phyloP scores from a whole-genome alignment of 1,284 basidiomycete genomes.

The Mycena citricolor region DNA sequence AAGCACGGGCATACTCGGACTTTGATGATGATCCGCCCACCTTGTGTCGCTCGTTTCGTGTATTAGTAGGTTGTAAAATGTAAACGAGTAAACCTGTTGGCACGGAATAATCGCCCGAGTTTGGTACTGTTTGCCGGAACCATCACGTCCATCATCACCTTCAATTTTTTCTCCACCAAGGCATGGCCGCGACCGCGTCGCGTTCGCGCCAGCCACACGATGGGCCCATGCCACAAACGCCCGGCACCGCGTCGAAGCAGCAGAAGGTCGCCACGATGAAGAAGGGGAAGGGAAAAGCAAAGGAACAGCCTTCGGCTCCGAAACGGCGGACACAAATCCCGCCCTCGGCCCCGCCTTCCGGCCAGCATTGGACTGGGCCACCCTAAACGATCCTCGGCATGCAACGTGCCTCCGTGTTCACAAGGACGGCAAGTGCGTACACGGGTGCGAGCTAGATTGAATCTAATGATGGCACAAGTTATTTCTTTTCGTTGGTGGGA shows the following conservation, averaged over 20 bases:
- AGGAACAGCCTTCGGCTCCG: conserved; percentile 25
- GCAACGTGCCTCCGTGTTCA: conserved; percentile 74
- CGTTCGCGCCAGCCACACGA: conserved; percentile 36
- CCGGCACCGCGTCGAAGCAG: conserved; percentile 25
- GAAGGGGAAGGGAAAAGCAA: conserved; percentile 46
- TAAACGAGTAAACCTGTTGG: too few relatives aligned
- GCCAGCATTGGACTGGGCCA: conserved; percentile 66
- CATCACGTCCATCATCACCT: background rate
- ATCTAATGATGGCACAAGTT: conserved; percentile 48
- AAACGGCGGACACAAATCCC: conserved; percentile 24
- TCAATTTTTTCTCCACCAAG: conserved; percentile 13
- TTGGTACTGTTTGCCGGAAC: conserved; percentile 11
- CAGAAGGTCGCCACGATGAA: conserved; percentile 22
- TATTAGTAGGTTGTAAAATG: conserved; percentile 51
- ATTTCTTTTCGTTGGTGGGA: conserved; percentile 84
- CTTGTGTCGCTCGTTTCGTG: conserved; percentile 60
- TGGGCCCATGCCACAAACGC: conserved; percentile 29
- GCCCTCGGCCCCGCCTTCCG: conserved; percentile 16
- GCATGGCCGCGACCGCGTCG: conserved; percentile 32
- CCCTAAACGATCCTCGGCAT: conserved; percentile 70
- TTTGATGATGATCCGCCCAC: conserved; percentile 52
- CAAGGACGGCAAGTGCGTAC: conserved; percentile 81
- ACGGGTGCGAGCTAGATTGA: conserved; percentile 21
- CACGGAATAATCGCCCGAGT: too few relatives aligned
- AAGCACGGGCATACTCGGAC: conserved; percentile 42